Conservation (phyloP, 305 asterid species). For the Coffea humblotiana region DNA sequence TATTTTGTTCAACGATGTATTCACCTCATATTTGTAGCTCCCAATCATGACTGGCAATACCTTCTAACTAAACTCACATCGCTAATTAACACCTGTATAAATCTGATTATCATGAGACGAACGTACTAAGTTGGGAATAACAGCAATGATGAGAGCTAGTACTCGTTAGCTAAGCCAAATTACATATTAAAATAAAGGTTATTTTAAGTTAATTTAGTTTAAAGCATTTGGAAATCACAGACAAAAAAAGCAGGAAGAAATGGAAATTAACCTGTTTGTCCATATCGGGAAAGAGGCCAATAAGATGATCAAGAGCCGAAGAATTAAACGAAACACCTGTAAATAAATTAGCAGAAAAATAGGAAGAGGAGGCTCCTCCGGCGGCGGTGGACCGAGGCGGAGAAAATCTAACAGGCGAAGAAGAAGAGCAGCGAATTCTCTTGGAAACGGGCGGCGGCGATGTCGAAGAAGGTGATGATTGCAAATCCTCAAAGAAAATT, state of each 20-base stretch:
- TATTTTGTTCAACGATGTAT: background rate
- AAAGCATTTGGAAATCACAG: no score
- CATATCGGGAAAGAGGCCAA: conserved; percentile 81
- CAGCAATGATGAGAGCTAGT: background rate
- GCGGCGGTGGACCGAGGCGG: conserved; percentile 53
- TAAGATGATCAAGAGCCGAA: conserved; percentile 59
- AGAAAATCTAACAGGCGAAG: conserved; percentile 50
- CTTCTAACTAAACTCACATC: no score
- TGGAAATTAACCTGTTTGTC: conserved; percentile 68
- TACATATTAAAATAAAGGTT: no score
- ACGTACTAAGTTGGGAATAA: background rate
- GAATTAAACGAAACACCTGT: conserved; percentile 25
- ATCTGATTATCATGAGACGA: background rate
- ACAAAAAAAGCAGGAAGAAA: background rate
- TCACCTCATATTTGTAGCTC: background rate
- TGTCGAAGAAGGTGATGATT: conserved; percentile 49
- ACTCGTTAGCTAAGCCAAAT: no score
- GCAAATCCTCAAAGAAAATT: conserved; percentile 83
- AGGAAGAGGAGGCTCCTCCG: conserved; percentile 8
- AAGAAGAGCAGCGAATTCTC: conserved; percentile 83
- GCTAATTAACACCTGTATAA: background rate
- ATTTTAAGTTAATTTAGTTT: no score
- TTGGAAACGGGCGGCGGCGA: conserved; percentile 82
- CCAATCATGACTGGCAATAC: no score
- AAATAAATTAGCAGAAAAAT: conserved; percentile 26